phyloP scores from a whole-genome alignment of 306 rosid genomes.

The Citrullus mucosospermus region DNA sequence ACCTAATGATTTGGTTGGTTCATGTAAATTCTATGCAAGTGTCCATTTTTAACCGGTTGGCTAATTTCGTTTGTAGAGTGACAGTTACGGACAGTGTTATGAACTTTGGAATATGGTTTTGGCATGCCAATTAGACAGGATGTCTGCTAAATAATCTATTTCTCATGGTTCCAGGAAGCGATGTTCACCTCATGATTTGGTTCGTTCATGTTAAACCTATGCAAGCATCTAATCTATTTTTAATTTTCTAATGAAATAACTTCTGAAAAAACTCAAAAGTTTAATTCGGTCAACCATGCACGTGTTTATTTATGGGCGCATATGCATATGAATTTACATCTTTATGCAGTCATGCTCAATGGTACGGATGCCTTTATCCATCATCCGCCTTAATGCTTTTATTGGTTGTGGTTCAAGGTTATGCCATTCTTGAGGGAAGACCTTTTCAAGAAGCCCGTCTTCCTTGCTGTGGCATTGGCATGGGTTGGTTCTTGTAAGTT shows the following conservation, averaged over 20 bases:
- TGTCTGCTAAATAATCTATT: neutral
- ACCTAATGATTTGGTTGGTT: neutral
- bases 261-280: neutral
- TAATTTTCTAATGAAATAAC: neutral
- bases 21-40: too few species aligned
- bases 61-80: too few species aligned
- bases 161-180: neutral
- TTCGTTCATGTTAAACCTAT: neutral
- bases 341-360: neutral
- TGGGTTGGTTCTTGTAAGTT: conserved; percentile 80
- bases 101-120: too few species aligned
- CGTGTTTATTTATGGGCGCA: neutral
- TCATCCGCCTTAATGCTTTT: neutral
- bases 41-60: too few species aligned
- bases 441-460: conserved; percentile 43
- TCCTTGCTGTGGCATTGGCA: conserved; percentile 66
- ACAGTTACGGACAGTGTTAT: too few species aligned
- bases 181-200: neutral
- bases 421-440: conserved; percentile 44
- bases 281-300: neutral
- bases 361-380: neutral
- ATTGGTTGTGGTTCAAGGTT: conserved; percentile 29
- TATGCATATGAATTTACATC: neutral
- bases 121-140: neutral
- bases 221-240: neutral